phyloP scores from a whole-genome alignment of 148 eudicot genomes.

The Diospyros kaki region DNA sequence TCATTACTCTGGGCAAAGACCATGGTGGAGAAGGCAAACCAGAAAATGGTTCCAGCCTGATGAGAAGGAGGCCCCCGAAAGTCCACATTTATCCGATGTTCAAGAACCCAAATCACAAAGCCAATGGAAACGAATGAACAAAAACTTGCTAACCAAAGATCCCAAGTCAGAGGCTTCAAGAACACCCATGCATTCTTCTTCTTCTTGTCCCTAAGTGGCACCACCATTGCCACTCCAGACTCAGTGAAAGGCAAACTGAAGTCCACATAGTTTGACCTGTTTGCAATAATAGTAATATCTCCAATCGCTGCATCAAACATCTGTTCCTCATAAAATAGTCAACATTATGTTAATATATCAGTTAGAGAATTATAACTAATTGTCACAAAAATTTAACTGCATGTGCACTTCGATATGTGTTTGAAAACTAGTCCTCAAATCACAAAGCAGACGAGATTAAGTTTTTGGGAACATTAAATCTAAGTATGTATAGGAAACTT shows the following conservation, averaged over 20 bases:
- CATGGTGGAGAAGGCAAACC: slow-evolving; percentile 51
- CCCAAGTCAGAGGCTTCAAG: slow-evolving; percentile 42
- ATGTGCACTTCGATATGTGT: background rate
- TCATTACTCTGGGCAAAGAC: slow-evolving; percentile 45
- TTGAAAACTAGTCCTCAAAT: background rate
- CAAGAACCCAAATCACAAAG: background rate
- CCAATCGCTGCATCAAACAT: slow-evolving; percentile 33
- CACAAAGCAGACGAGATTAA: too few species aligned
- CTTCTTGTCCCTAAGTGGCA: slow-evolving; percentile 25
- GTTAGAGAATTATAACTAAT: too few species aligned
- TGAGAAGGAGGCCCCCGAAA: slow-evolving; percentile 40
- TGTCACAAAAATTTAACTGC: background rate
- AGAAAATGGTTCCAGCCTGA: slow-evolving; percentile 40
- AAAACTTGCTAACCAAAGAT: slow-evolving; percentile 34
- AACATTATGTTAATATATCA: background rate
- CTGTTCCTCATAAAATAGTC: slow-evolving; percentile 6
- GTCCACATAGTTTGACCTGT: slow-evolving; percentile 38
- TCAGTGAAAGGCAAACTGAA: slow-evolving; percentile 44
- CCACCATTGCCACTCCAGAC: slow-evolving; percentile 46
- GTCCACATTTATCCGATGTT: slow-evolving; percentile 27
- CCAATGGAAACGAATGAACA: background rate
- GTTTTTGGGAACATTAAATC: too few species aligned
- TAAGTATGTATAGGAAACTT: too few species aligned
- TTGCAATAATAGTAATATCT: slow-evolving; percentile 32
- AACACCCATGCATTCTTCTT: slow-evolving; percentile 50